Evolutionary conservation across 345 rosid species (phyloP), one percentile per base, ranked within the genome.

Genomic region (Citrus unshiu): DNA sequence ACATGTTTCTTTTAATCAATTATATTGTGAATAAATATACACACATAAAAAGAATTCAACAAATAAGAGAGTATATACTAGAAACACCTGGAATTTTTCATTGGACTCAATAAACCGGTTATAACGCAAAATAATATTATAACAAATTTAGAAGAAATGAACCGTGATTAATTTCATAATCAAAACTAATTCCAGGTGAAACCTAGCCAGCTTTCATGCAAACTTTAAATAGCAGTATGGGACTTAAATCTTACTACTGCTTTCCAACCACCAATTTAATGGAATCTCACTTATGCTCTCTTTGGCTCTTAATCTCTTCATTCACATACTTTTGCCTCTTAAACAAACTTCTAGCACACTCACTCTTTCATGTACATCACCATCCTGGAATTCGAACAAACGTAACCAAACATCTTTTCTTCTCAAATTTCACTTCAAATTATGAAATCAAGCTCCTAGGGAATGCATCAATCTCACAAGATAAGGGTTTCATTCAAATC

Each of bases 401-500:
- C 58, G 72, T 81, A 62, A 70, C 72, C 32, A 76, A 81, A 30
- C 70, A 81, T 21, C 73, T 76, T 67, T 54, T n/a, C 76, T 76
- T 76, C 76, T 32, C 83, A 46, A 75, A 66, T 35, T 81, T 81
- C 72, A 49, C 25, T 58, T 65, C 76, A 24, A 61, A 27, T 35
- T n/a, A 37, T 73, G 21, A 76, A 24, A 71, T 76, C 27, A 81
- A 81, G 51, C 80, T 81, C 59, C 54, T 74, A 37, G 83, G 83
- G 16, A 81, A 80, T 24, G 83, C 83, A 37, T 56, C 77, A 64
- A 65, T 81, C 19, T 76, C 80, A 9, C 14, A 30, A 27, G 35
- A 39, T 43, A 64, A 76, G 10, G 78, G 82, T 46, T 18, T 46
- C 12, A 60, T 80, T 27, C 82, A 74, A 74, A 80, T 80, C 39